Percentiles rank a stretch among this genome's conserved stretches.
These are phyloP conservation scores for Euryodendron excelsum DNA, from an alignment of 148 eudicot genomes.

Conservation along the genomic window DNA sequence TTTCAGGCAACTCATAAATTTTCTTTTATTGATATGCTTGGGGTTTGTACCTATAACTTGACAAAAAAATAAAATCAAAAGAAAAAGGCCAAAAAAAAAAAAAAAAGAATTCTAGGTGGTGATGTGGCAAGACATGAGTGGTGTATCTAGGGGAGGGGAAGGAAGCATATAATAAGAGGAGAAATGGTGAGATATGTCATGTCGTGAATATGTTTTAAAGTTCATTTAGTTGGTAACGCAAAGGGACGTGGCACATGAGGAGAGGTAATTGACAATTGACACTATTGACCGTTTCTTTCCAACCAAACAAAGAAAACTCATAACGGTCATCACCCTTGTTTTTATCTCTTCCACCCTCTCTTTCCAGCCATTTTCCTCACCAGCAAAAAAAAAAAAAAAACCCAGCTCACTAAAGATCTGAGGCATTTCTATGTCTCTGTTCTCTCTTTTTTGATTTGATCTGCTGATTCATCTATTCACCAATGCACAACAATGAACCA, in stretches of 20 bases:
- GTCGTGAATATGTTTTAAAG: not conserved
- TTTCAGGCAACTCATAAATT: too few species aligned
- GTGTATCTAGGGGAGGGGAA: too few species aligned
- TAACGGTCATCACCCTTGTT: constrained; percentile 18
- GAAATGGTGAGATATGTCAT: too few species aligned
- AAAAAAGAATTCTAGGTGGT: too few species aligned
- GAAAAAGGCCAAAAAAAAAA: too few species aligned
- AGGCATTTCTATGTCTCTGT: not conserved
- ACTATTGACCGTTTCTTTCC: constrained; percentile 30
- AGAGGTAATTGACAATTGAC: constrained; percentile 13
- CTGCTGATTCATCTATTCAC: not conserved
- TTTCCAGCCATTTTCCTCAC: not conserved
- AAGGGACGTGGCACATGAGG: constrained; percentile 21
- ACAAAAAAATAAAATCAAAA: too few species aligned
- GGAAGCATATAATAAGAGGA: too few species aligned
- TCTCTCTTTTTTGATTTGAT: not conserved
- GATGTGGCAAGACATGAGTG: too few species aligned
- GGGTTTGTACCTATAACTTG: too few species aligned
- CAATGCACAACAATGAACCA: constrained; percentile 16
- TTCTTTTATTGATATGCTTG: too few species aligned
- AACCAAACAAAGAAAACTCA: constrained; percentile 18
- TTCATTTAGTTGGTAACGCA: constrained; percentile 7
- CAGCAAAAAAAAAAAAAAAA: not conserved
- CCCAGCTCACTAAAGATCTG: not conserved
- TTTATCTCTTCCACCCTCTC: constrained; percentile 15